Conservation (phyloP, 148 eudicot species). For the Rhododendron ovatum region DNA sequence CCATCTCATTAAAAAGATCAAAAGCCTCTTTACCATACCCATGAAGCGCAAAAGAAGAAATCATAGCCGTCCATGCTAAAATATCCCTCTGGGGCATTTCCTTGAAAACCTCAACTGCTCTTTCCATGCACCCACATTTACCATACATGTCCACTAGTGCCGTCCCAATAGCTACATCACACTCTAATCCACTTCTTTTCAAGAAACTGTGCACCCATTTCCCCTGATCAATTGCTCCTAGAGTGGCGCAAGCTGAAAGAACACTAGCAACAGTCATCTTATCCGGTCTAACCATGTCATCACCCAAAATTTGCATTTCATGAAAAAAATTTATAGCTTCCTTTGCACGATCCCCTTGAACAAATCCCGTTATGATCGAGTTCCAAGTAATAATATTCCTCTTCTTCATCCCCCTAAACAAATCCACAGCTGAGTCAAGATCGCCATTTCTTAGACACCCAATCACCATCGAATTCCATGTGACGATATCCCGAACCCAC, state of each 20-base stretch:
- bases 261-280: conserved; percentile 61
- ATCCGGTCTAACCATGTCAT: conserved; percentile 47
- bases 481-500: conserved; percentile 47
- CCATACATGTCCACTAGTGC: conserved; percentile 85
- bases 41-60: conserved; percentile 58
- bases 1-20: conserved; percentile 53
- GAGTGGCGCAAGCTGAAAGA: conserved; percentile 71
- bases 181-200: conserved; percentile 49
- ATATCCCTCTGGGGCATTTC: conserved; percentile 57
- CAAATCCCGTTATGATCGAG: conserved; percentile 68
- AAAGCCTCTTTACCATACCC: conserved; percentile 63
- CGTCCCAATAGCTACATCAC: conserved; percentile 65
- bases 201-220: conserved; percentile 56
- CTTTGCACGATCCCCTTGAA: conserved; percentile 54
- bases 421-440: conserved; percentile 39
- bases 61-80: conserved; percentile 86
- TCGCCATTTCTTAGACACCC: conserved; percentile 61
- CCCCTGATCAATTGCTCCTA: conserved; percentile 68
- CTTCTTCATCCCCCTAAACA: conserved; percentile 55
- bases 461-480: conserved; percentile 60
- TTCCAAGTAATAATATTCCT: conserved; percentile 71
- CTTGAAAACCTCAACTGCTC: conserved; percentile 50
- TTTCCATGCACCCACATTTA: conserved; percentile 61
- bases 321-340: conserved; percentile 59
- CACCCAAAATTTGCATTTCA: conserved; percentile 42